phyloP scores from a whole-genome alignment of 345 rosid genomes.

The Pistacia vera region DNA sequence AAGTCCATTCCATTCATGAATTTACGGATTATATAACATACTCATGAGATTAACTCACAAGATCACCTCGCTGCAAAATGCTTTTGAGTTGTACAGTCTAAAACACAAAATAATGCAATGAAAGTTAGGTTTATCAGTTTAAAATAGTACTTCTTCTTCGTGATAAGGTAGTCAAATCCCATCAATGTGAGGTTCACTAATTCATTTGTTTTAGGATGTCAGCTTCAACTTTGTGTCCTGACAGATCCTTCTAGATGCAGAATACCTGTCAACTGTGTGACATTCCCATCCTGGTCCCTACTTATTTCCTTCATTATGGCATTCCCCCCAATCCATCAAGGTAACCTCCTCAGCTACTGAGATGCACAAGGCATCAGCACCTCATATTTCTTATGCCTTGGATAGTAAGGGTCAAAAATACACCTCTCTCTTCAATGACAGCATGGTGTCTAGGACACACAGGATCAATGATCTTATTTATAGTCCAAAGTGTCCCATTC shows the following conservation, averaged over 20 bases:
- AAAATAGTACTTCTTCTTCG: slow-evolving; percentile 71
- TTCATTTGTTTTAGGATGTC: slow-evolving; percentile 63
- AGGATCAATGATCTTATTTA: slow-evolving; percentile 88
- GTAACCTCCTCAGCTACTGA: slow-evolving; percentile 80
- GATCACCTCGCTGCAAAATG: too few relatives aligned
- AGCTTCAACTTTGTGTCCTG: slow-evolving; percentile 87
- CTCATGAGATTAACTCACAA: too few relatives aligned
- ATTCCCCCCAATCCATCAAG: slow-evolving; percentile 91
- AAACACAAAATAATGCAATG: not conserved
- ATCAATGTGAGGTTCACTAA: slow-evolving; percentile 58
- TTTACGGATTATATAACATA: not conserved
- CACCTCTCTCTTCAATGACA: slow-evolving; percentile 63
- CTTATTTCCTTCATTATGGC: slow-evolving; percentile 68
- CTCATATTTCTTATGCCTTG: slow-evolving; percentile 85
- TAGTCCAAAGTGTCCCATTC: slow-evolving; percentile 90
- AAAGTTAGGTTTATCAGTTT: not conserved
- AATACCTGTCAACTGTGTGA: slow-evolving; percentile 58
- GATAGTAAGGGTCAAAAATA: slow-evolving; percentile 56
- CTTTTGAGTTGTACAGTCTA: not conserved
- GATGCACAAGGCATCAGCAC: slow-evolving; percentile 73
- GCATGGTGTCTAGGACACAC: slow-evolving; percentile 96
- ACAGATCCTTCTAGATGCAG: slow-evolving; percentile 85
- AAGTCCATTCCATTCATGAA: not conserved
- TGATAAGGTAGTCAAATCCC: slow-evolving; percentile 65
- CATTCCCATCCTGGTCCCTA: slow-evolving; percentile 54